phyloP scores from a whole-genome alignment of 108 stramenopile genomes.

The Pseudonitzschia multiseries region DNA sequence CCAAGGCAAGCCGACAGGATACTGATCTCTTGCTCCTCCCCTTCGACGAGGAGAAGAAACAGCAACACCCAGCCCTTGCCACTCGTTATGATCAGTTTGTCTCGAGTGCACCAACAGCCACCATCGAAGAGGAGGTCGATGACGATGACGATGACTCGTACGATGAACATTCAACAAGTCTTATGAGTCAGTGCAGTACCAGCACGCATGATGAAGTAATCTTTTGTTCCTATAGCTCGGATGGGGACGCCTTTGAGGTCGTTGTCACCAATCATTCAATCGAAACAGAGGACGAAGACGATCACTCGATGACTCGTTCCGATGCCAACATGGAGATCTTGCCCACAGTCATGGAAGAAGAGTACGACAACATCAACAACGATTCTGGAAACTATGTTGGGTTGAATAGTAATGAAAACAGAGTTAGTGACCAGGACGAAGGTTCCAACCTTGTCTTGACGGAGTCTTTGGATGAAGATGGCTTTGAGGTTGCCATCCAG shows the following conservation, averaged over 20 bases:
- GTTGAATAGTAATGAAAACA: neutral
- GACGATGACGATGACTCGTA: neutral
- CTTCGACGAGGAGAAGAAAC: neutral
- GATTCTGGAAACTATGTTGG: neutral
- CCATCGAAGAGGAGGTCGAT: neutral
- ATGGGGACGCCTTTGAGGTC: conserved; percentile 2
- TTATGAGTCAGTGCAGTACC: neutral
- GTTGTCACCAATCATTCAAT: neutral
- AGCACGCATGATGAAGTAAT: conserved; percentile 1
- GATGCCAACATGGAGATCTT: neutral
- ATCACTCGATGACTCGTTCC: neutral
- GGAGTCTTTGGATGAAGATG: conserved; percentile 19
- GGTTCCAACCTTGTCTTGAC: neutral
- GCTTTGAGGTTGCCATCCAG: conserved; percentile 5
- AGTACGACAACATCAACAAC: neutral
- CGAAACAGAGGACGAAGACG: neutral
- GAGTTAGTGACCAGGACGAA: conserved; percentile 2
- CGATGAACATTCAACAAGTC: neutral
- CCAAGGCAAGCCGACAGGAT: neutral
- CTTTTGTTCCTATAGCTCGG: conserved; percentile 3
- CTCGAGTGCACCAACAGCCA: neutral
- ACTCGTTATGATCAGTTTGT: neutral
- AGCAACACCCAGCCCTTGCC: neutral
- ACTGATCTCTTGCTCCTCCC: neutral
- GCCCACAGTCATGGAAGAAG: conserved; percentile 5